Percentiles rank a stretch among this genome's conserved stretches.
These are phyloP conservation scores for Hyaloscypha variabilis DNA, from an alignment of 495 filamentous ascomycete genomes.

Conservation along the genomic window DNA sequence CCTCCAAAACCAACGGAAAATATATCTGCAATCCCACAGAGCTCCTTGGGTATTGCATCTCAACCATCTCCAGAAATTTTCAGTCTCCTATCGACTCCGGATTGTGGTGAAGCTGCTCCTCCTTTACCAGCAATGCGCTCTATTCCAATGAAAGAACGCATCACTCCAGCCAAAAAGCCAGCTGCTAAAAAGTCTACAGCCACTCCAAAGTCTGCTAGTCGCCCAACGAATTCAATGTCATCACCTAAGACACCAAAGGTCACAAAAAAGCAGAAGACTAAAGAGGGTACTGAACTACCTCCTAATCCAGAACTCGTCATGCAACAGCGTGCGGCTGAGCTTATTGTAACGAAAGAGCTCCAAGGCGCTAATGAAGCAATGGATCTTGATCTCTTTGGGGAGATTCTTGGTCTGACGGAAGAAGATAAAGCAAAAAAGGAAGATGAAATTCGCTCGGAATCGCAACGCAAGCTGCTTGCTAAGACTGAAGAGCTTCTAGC, in stretches of 20 bases:
- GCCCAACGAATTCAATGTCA: neutral
- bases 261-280: neutral
- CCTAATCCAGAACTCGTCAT: neutral
- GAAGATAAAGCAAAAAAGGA: neutral
- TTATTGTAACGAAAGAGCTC: slow-evolving; percentile 14
- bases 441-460: neutral
- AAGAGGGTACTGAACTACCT: neutral
- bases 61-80: neutral
- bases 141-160: slow-evolving; percentile 15
- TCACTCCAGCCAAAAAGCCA: slow-evolving; percentile 9
- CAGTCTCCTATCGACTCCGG: neutral
- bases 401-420: neutral
- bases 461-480: neutral
- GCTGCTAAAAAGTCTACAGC: neutral
- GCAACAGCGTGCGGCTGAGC: slow-evolving; percentile 17
- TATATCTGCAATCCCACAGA: neutral
- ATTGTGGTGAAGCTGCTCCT: neutral
- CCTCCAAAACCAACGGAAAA: neutral
- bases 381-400: slow-evolving; percentile 19
- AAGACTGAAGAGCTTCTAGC: slow-evolving; percentile 2
- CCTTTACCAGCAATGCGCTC: slow-evolving; percentile 1
- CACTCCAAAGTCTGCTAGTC: neutral
- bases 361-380: neutral
- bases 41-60: neutral
- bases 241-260: neutral